These are phyloP conservation scores for Quercus aquifolioides DNA, from an alignment of 306 rosid genomes.

Conservation along the genomic window DNA sequence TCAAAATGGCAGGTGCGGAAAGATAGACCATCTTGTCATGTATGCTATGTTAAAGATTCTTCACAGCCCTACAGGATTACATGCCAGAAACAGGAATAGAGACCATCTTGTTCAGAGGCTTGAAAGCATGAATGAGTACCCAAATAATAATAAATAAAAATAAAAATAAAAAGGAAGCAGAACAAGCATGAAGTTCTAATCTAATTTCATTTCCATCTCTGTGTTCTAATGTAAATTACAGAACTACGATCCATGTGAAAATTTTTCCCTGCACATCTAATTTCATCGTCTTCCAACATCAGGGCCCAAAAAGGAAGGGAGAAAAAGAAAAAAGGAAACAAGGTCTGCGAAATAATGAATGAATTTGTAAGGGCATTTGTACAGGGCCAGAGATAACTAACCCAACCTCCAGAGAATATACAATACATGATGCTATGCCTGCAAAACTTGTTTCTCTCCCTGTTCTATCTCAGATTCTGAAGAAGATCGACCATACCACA, in stretches of 20 bases:
- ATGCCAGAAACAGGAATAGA: background rate
- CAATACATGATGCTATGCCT: conserved; percentile 39
- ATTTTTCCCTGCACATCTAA: background rate
- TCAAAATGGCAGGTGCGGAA: background rate
- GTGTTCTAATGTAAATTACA: background rate
- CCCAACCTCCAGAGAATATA: conserved; percentile 37
- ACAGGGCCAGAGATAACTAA: conserved; percentile 30
- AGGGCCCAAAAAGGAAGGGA: background rate
- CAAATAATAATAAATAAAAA: too few relatives aligned
- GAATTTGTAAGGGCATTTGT: conserved; percentile 35
- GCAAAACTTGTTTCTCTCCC: conserved; percentile 45
- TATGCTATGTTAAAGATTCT: too few relatives aligned
- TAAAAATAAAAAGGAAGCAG: background rate
- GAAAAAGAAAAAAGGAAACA: background rate
- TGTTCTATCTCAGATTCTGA: conserved; percentile 20
- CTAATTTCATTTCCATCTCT: background rate
- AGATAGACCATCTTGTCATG: too few relatives aligned
- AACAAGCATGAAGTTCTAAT: background rate
- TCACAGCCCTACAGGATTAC: too few relatives aligned
- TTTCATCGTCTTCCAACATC: background rate
- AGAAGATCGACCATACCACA: conserved; percentile 9
- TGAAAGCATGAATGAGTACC: background rate
- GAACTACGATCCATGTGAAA: background rate
- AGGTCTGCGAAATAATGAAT: conserved; percentile 10
- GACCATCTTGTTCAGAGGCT: background rate